Conservation (phyloP, 148 eudicot genomes). For the Nepenthes mirabilis region DNA sequence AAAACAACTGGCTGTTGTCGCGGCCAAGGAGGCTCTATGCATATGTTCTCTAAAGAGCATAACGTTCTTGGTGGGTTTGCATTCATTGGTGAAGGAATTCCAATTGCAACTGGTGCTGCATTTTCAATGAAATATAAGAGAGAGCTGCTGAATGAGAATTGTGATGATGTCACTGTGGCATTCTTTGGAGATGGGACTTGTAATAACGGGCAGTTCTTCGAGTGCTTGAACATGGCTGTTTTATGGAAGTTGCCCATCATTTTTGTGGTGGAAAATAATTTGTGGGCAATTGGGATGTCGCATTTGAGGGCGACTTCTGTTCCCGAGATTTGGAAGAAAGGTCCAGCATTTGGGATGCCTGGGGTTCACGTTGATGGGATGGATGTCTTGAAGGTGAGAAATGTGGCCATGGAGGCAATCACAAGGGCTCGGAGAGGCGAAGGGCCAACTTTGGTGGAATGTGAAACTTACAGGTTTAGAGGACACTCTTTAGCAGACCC, state of each 20-base stretch:
- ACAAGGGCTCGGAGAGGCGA: slow-evolving; percentile 87
- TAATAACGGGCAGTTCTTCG: slow-evolving; percentile 93
- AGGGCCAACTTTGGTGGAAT: slow-evolving; percentile 90
- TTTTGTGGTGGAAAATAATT: slow-evolving; percentile 92
- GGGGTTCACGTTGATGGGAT: slow-evolving; percentile 94
- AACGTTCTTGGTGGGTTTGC: slow-evolving; percentile 94
- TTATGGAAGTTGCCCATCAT: slow-evolving; percentile 90
- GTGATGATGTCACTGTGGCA: slow-evolving; percentile 77
- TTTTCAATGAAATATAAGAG: slow-evolving; percentile 69
- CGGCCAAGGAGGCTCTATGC: slow-evolving; percentile 99
- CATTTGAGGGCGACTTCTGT: slow-evolving; percentile 90
- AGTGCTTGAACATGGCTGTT: slow-evolving; percentile 98
- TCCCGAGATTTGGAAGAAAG: slow-evolving; percentile 95
- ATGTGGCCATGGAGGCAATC: slow-evolving; percentile 84
- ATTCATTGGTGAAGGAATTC: slow-evolving; percentile 94
- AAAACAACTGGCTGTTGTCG: slow-evolving; percentile 87
- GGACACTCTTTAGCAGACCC: slow-evolving; percentile 99
- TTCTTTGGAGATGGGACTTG: slow-evolving; percentile 93
- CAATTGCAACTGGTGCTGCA: slow-evolving; percentile 91
- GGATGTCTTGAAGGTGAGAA: slow-evolving; percentile 95
- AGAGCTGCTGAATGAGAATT: slow-evolving; percentile 66
- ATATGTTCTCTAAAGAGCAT: slow-evolving; percentile 91
- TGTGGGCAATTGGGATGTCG: slow-evolving; percentile 99
- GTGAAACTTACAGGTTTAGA: slow-evolving; percentile 91
- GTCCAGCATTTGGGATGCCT: slow-evolving; percentile 95